Evolutionary conservation across 2,329 filamentous ascomycete genomes (phyloP).

Genomic region (Alternaria burnsii): DNA sequence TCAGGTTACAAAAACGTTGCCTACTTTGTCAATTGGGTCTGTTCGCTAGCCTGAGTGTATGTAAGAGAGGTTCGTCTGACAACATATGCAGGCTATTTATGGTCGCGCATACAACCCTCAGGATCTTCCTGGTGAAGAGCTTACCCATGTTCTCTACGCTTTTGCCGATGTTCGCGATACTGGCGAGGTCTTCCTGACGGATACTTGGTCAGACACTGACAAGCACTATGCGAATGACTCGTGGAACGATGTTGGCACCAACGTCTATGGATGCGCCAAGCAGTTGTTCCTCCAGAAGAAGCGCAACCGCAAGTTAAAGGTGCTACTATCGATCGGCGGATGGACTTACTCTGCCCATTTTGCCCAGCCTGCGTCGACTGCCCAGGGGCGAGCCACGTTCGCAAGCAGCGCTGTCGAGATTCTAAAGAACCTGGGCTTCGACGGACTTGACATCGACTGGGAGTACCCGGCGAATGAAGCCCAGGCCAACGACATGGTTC

Average conservation of each 20-base stretch:
- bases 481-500: slow-evolving; percentile 47
- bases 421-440: slow-evolving; percentile 47
- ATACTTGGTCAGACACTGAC: slow-evolving; percentile 49
- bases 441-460: slow-evolving; percentile 52
- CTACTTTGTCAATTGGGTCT: slow-evolving; percentile 52
- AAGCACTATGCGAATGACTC: slow-evolving; percentile 51
- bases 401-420: slow-evolving; percentile 46
- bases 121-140: slow-evolving; percentile 42
- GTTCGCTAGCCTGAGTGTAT: slow-evolving; percentile 11
- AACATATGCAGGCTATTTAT: slow-evolving; percentile 46
- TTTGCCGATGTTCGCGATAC: slow-evolving; percentile 51
- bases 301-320: slow-evolving; percentile 48
- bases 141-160: slow-evolving; percentile 51
- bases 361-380: slow-evolving; percentile 42
- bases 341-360: slow-evolving; percentile 53
- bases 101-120: slow-evolving; percentile 49
- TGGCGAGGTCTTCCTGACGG: slow-evolving; percentile 50
- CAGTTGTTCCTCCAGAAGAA: slow-evolving; percentile 50
- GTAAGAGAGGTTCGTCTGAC: slow-evolving; percentile 4
- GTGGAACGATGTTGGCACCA: slow-evolving; percentile 51
- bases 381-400: slow-evolving; percentile 42
- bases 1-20: slow-evolving; percentile 49
- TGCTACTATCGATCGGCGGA: slow-evolving; percentile 50
- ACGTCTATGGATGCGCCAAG: slow-evolving; percentile 51
- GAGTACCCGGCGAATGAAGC: slow-evolving; percentile 45